These are phyloP conservation scores for Eugenia klotzschiana DNA, from an alignment of 441 rosid species.

Conservation along the genomic window DNA sequence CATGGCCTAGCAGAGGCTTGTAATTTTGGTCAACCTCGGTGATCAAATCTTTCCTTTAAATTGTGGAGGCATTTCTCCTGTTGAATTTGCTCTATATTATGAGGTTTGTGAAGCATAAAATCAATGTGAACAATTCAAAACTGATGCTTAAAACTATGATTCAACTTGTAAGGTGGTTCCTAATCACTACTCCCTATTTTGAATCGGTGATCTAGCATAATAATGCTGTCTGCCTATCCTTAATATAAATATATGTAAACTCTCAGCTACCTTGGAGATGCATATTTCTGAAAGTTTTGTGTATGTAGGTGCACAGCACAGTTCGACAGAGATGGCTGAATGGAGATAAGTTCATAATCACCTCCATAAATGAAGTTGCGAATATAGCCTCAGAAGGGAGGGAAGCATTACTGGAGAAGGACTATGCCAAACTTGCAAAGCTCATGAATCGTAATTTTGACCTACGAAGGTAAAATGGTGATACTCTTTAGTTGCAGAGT, in stretches of 20 bases:
- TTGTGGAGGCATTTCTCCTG: background rate
- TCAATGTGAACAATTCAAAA: background rate
- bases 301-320: constrained; percentile 63
- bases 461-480: constrained; percentile 45
- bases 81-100: background rate
- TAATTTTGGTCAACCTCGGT: background rate
- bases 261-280: background rate
- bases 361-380: constrained; percentile 64
- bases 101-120: background rate
- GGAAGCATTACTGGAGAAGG: constrained; percentile 42
- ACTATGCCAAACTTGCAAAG: constrained; percentile 46
- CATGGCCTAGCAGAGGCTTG: background rate
- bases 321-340: constrained; percentile 78
- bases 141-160: background rate
- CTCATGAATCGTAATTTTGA: constrained; percentile 79
- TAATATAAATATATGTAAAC: background rate
- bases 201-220: background rate
- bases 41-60: background rate
- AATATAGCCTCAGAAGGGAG: constrained; percentile 52
- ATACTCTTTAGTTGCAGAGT: background rate
- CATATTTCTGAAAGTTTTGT: background rate
- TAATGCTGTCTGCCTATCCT: background rate
- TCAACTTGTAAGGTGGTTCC: background rate
- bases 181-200: background rate
- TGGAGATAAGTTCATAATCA: constrained; percentile 63